Base-by-base conservation (phyloP, 192 early-diverging fungal species). In the Entophlyctis luteolus region DNA sequence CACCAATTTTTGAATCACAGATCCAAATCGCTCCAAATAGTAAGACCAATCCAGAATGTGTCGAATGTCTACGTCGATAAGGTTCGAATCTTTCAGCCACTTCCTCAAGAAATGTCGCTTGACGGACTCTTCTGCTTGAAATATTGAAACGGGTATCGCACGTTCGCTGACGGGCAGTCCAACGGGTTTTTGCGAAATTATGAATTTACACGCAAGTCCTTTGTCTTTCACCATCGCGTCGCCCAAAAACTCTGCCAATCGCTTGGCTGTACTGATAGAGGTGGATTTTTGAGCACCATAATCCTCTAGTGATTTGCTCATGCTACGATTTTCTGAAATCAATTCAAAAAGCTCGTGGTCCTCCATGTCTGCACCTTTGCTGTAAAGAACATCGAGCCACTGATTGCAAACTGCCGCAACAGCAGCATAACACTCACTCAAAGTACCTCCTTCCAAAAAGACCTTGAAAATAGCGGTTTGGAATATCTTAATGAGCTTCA, bases 141-240 rank as follows among this genome's bases (percentile, higher is more conserved):
- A 98, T 34, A 99, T 98, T 1, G 90, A 89, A 3, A 98, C 88
- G 0, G 97, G 97, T 57, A 99, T 88, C 3, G 95, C 94, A 16
- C 97, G 88, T 59, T 99, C 93, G 5, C 89, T 89, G 14, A 99
- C 95, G 10, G 94, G 92, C 37, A 81, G 50, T 46, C 90, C 93
- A 33, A 71, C 63, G 0, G 97, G 97, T 65, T 89, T 88, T 42
- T 82, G 75, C 0, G 93, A 91, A 45, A 99, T 95, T 37, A 99
- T 88, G 71, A 96, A 99, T 65, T 93, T 89, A 73, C 97, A 99
- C 45, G 90, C 89, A 59, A 99, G 73, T 20, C 94, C 94, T 68
- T 95, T 95, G 75, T 96, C 97, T 73, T 95, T 94, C 22, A 98
- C 93, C 93, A 98, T 96, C 68, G 96, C 86, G 71, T 96, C 93